Conservation (phyloP, 257 asterid species). For the Misopates orontium region DNA sequence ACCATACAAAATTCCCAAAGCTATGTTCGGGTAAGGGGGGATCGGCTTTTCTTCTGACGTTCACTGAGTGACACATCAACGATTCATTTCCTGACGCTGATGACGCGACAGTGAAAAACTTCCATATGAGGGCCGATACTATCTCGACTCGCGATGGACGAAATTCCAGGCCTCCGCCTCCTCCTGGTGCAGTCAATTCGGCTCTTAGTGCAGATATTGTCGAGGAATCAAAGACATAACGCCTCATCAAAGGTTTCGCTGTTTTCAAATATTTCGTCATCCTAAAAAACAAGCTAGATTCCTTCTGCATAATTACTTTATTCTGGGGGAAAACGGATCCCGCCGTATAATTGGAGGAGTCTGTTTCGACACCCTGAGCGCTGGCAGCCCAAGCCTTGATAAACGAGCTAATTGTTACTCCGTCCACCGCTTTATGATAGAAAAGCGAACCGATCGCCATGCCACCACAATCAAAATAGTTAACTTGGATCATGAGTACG, state of each 20-base stretch:
- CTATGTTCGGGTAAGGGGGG: slow-evolving; percentile 31
- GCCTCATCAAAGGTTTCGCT: slow-evolving; percentile 37
- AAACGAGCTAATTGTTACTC: slow-evolving; percentile 32
- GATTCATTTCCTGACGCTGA: slow-evolving; percentile 4
- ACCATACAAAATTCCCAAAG: slow-evolving; percentile 47
- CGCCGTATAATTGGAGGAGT: slow-evolving; percentile 26
- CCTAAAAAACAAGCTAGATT: slow-evolving; percentile 34
- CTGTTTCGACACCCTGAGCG: not conserved
- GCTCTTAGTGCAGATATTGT: slow-evolving; percentile 32
- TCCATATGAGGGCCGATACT: slow-evolving; percentile 47
- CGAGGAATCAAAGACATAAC: slow-evolving; percentile 38
- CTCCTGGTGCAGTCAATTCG: not conserved
- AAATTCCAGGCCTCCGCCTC: not conserved
- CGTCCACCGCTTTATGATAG: slow-evolving; percentile 42
- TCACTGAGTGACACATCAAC: slow-evolving; percentile 34
- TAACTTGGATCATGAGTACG: slow-evolving; percentile 40
- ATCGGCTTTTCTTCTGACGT: slow-evolving; percentile 42
- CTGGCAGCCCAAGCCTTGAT: slow-evolving; percentile 42
- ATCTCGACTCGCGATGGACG: slow-evolving; percentile 40
- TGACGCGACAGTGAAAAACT: slow-evolving; percentile 34
- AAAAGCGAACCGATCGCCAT: slow-evolving; percentile 36
- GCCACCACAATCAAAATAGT: slow-evolving; percentile 43
- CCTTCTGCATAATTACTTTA: slow-evolving; percentile 28
- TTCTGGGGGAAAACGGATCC: slow-evolving; percentile 36
- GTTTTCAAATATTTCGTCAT: slow-evolving; percentile 37